Conservation (phyloP, 2,329 filamentous ascomycete genomes). For the Akanthomyces muscarius region DNA sequence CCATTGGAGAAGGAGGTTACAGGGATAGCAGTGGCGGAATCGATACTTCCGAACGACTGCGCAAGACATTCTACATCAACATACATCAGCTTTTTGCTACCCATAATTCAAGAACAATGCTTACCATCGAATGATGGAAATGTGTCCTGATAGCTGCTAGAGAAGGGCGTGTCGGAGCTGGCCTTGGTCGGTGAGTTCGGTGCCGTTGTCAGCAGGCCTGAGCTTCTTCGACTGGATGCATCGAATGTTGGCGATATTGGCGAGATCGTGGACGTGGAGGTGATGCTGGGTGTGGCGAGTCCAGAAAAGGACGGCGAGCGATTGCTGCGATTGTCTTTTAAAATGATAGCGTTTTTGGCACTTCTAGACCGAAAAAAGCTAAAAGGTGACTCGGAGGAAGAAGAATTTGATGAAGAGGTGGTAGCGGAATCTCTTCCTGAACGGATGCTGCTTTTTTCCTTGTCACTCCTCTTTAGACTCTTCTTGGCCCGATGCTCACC, state of each 20-base stretch:
- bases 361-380: conserved; percentile 17
- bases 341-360: conserved; percentile 23
- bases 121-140: conserved; percentile 14
- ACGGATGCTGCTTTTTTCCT: conserved; percentile 25
- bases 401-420: conserved; percentile 20
- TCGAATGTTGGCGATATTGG: conserved; percentile 26
- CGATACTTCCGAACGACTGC: conserved; percentile 13
- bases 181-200: conserved; percentile 15
- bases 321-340: conserved; percentile 21
- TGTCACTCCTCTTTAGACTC: conserved; percentile 27
- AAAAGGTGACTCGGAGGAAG: conserved; percentile 19
- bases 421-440: conserved; percentile 29
- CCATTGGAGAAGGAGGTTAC: neutral
- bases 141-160: conserved; percentile 4
- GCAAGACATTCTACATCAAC: conserved; percentile 5
- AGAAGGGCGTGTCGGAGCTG: neutral
- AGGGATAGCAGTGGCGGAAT: neutral
- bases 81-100: neutral
- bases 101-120: neutral
- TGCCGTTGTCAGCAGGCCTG: conserved; percentile 18
- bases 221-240: conserved; percentile 24
- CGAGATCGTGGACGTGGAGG: conserved; percentile 28
- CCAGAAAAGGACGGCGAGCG: conserved; percentile 24
- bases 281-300: conserved; percentile 24
- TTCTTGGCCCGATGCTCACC: conserved; percentile 51